Evolutionary conservation across 352 stramenopile genomes (phyloP), one percentile per base, ranked within the genome.

Genomic region (Globisporangium mamillatum): DNA sequence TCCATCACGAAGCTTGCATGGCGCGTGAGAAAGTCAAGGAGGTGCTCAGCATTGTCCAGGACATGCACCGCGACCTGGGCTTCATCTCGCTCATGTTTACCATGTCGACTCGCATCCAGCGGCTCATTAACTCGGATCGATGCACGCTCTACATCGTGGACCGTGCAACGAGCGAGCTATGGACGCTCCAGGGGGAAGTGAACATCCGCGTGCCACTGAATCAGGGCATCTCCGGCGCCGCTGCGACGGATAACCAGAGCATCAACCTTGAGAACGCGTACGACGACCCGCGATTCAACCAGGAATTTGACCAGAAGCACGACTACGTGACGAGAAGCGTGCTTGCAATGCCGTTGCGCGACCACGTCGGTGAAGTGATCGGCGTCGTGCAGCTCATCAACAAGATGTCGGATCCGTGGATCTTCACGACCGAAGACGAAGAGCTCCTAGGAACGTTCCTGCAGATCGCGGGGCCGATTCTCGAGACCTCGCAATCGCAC

Each of bases 91-190:
- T 97, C 20, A 96, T 97, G 80, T 97, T 97, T 64, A 95, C 91
- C 6, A 95, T 98, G 64, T 97, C 92, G 24, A 89, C 86, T 18
- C 86, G 94, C 29, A 88, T 97, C 16, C 89, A 93, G 57, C 77
- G 74, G 38, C 82, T 98, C 55, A 82, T 98, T 10, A 85, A 95
- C 63, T 95, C 92, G 46, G 94, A 98, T 68, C 88, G 93, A 5
- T 97, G 91, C 60, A 97, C 91, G 25, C 77, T 98, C 4, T 98
- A 97, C 75, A 94, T 98, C 55, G 75, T 97, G 20, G 92, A 98
- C 69, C 82, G 92, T 25, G 75, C 80, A 60, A 95, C 91, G 60
- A 91, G 89, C 60, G 91, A 98, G 69, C 81, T 98, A 7, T 96
- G 92, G 92, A 94, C 91, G 38, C 74, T 97, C 3, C 92, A 97